phyloP scores from a whole-genome alignment of 495 filamentous ascomycete species.

The Lepidopterella palustris region DNA sequence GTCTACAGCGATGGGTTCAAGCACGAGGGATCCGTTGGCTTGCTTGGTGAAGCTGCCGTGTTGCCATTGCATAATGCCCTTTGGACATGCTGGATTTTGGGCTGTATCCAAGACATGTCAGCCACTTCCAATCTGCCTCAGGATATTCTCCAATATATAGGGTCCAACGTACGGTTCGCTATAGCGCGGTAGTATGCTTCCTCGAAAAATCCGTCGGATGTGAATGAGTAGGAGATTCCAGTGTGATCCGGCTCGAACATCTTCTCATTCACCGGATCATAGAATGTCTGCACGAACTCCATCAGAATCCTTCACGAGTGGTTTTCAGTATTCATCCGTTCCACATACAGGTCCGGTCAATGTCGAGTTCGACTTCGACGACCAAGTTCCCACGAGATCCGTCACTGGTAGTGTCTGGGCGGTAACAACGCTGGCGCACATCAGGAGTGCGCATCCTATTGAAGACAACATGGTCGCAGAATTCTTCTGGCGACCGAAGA shows the following conservation, averaged over 20 bases:
- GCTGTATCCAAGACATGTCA: slow-evolving; percentile 41
- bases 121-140: neutral
- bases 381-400: slow-evolving; percentile 67
- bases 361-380: slow-evolving; percentile 64
- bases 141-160: too few species aligned
- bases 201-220: slow-evolving; percentile 64
- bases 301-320: slow-evolving; percentile 4
- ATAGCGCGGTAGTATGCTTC: slow-evolving; percentile 67
- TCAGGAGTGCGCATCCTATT: slow-evolving; percentile 12
- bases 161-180: slow-evolving; percentile 66
- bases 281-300: slow-evolving; percentile 54
- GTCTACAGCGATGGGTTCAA: slow-evolving; percentile 61
- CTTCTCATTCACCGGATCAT: slow-evolving; percentile 61
- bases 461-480: slow-evolving; percentile 15
- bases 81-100: slow-evolving; percentile 55
- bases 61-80: slow-evolving; percentile 71
- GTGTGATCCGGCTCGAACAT: slow-evolving; percentile 64
- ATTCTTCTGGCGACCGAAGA: neutral
- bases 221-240: slow-evolving; percentile 80
- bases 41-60: slow-evolving; percentile 57
- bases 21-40: slow-evolving; percentile 51
- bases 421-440: slow-evolving; percentile 14
- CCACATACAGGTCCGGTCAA: slow-evolving; percentile 65
- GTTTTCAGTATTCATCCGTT: slow-evolving; percentile 1
- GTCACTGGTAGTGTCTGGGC: slow-evolving; percentile 36